Conservation (phyloP, 2,329 filamentous ascomycete genomes). For the Amauroascus verrucosus region DNA sequence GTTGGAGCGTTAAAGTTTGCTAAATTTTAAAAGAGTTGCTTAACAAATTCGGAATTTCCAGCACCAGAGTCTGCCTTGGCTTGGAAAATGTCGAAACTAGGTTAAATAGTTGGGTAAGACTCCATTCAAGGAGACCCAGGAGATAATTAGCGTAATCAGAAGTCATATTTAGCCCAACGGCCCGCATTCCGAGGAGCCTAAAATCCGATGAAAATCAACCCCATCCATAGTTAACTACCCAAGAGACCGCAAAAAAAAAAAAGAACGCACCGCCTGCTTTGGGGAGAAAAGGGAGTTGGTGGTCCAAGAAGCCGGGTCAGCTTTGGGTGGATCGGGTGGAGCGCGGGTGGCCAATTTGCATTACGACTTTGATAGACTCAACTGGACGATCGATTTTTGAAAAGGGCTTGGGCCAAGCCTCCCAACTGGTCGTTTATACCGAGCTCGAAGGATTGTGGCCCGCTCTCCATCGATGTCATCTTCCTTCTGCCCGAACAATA, state of each 20-base stretch:
- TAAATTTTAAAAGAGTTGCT: neutral
- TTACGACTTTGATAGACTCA: neutral
- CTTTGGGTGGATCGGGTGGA: neutral
- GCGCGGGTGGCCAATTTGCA: neutral
- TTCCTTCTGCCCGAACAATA: neutral
- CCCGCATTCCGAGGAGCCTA: slow-evolving; percentile 1
- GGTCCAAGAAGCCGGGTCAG: neutral
- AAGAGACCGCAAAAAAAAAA: neutral
- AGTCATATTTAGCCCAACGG: neutral
- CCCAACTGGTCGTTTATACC: neutral
- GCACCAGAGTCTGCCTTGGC: neutral
- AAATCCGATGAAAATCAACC: neutral
- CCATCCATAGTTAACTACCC: neutral
- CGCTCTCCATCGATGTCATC: neutral
- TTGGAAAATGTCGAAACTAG: neutral
- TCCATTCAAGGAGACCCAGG: neutral
- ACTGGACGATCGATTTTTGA: neutral
- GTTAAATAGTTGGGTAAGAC: neutral
- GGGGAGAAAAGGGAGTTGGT: neutral
- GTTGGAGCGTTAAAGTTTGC: slow-evolving; percentile 2
- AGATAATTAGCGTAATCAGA: neutral
- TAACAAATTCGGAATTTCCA: neutral
- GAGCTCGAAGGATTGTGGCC: neutral
- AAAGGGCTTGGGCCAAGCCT: neutral
- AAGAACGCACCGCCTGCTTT: neutral